Evolutionary conservation across 306 rosid species (phyloP).

Genomic region (Quillaja saponaria): DNA sequence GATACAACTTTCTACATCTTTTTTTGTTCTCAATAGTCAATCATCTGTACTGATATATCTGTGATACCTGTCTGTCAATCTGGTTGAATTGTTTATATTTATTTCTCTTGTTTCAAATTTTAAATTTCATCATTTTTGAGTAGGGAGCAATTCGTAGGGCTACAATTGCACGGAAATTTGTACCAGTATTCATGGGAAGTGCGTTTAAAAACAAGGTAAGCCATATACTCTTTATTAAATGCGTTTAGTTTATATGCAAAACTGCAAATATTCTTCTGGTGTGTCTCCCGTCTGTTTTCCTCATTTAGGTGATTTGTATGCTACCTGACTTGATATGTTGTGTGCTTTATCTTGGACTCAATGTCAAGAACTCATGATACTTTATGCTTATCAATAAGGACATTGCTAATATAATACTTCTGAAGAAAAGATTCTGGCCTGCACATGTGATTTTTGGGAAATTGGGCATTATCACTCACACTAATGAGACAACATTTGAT

Average conservation of each 20-base stretch:
- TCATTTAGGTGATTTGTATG: not conserved
- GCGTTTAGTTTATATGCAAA: slow-evolving; percentile 1
- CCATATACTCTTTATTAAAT: not conserved
- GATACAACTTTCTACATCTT: no score
- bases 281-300: not conserved
- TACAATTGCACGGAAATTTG: slow-evolving; percentile 75
- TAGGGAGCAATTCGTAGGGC: slow-evolving; percentile 95
- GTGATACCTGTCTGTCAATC: no score
- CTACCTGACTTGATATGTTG: slow-evolving; percentile 2
- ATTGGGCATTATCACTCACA: no score
- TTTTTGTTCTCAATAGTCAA: no score
- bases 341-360: not conserved
- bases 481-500: no score
- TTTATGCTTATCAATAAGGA: not conserved
- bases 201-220: slow-evolving; percentile 95
- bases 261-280: not conserved
- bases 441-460: no score
- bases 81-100: no score
- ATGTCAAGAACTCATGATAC: slow-evolving; percentile 6
- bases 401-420: no score
- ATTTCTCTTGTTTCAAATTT: not conserved
- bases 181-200: slow-evolving; percentile 99
- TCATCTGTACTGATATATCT: no score
- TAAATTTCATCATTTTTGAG: slow-evolving; percentile 17
- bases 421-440: no score